Base-by-base conservation (phyloP, 164 flowering plant species). In the Vitis labrusca region DNA sequence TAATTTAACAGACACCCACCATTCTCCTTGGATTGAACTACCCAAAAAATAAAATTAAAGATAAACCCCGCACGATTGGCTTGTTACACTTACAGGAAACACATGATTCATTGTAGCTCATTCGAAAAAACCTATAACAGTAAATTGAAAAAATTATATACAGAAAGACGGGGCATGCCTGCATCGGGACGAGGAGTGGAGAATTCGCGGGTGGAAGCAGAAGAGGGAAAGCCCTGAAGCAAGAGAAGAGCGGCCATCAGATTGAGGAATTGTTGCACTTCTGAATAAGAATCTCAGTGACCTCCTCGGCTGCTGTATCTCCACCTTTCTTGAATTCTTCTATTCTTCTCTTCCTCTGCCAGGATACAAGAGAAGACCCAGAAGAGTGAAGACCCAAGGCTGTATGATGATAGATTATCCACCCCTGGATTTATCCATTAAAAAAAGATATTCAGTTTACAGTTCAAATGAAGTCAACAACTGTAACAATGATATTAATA, bases 231-330 rank as follows among this genome's bases (percentile, higher is more conserved):
- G 27, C 79, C 77, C 37, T 76, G 88, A 61, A 88, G 79, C 71
- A 85, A 78, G 67, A 84, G 64, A 47, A 84, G 70, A 48, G 73
- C 79, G 66, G 83, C 61, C 71, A 83, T 19, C 29, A 86, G 48
- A 69, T 86, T 88, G 69, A 82, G 76, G 61, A 82, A 86, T 69
- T 1, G 92, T 85, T 3, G 88, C 87, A 66, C 79, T 86, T 76
- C 77, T 83, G 81, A 76, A 88, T 5, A 87, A 79, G 51, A 86
- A 60, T 8, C 72, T 71, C 64, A 72, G 44, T 32, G 44, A 32
- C 61, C 66, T 79, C 83, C 83, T 77, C 51, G 80, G 53, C 59
- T 82, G 91, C 55, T 78, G 84, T 50, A 53, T 66, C 68, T 79
- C 83, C 83, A 76, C 65, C 49, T 59, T 37, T 68, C 48, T 50